These are phyloP conservation scores for Geotrichum reessii DNA, from an alignment of 1,139 yeast species.

Conservation along the genomic window DNA sequence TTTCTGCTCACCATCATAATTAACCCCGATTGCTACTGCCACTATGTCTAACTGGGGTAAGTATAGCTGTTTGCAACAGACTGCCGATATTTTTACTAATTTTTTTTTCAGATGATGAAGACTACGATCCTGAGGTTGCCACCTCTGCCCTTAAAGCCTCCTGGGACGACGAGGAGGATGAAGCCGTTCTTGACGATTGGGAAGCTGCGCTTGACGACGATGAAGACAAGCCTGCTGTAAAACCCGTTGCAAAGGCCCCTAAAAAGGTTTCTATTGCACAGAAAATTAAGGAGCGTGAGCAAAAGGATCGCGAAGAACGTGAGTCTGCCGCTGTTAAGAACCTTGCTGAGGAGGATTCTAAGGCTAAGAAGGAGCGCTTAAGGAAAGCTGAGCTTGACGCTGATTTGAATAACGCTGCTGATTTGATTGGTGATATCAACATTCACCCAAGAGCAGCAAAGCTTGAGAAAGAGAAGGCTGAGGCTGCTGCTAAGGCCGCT, in stretches of 20 bases:
- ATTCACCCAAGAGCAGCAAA: constrained; percentile 45
- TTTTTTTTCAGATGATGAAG: constrained; percentile 43
- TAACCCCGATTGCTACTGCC: background rate
- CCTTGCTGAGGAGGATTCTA: constrained; percentile 41
- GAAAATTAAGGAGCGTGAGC: constrained; percentile 38
- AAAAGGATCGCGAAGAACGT: constrained; percentile 36
- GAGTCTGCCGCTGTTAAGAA: constrained; percentile 35
- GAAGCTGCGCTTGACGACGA: constrained; percentile 42
- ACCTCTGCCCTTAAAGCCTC: constrained; percentile 55
- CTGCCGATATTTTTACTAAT: background rate
- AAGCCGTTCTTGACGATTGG: constrained; percentile 78
- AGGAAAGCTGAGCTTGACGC: constrained; percentile 75
- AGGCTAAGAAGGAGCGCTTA: constrained; percentile 60
- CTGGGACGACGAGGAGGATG: constrained; percentile 84
- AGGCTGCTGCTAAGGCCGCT: constrained; percentile 60
- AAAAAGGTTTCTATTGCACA: constrained; percentile 36
- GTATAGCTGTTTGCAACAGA: constrained; percentile 4
- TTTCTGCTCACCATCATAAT: background rate
- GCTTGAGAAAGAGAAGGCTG: constrained; percentile 57
- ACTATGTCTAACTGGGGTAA: constrained; percentile 30
- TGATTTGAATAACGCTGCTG: constrained; percentile 90
- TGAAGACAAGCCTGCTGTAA: constrained; percentile 42
- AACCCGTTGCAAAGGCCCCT: constrained; percentile 30
- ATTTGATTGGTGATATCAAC: constrained; percentile 72
- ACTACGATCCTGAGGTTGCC: constrained; percentile 83